phyloP scores from a whole-genome alignment of 768 basidiomycete genomes.

The Mrakia hoshinonis region DNA sequence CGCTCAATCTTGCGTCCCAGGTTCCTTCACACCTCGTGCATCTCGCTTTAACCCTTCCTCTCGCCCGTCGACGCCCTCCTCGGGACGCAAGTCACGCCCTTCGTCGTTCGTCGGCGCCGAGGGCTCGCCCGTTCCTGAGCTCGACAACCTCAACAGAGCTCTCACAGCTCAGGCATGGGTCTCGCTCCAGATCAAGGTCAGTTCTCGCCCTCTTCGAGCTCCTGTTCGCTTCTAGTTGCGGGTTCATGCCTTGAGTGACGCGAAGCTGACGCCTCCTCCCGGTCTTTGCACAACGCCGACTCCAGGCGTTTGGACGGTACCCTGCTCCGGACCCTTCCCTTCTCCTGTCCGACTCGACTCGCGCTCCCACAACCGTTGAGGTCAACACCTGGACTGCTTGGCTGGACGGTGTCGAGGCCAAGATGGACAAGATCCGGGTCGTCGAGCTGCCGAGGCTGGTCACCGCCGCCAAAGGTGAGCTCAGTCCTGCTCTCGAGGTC shows the following conservation, averaged over 20 bases:
- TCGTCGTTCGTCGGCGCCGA: neutral
- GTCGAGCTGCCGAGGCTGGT: slow-evolving; percentile 2
- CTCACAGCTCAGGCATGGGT: neutral
- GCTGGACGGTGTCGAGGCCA: neutral
- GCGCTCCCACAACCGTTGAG: neutral
- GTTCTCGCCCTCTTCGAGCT: neutral
- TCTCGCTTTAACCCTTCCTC: neutral
- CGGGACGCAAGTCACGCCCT: neutral
- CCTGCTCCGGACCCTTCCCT: neutral
- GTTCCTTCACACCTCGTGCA: slow-evolving; percentile 1
- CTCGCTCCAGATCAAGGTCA: neutral
- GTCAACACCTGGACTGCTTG: neutral
- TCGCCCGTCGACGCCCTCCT: neutral
- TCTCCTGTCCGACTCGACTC: neutral
- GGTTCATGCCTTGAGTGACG: neutral
- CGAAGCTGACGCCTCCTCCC: neutral
- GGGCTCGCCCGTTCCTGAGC: slow-evolving; percentile 4
- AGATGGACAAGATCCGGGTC: neutral
- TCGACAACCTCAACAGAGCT: neutral
- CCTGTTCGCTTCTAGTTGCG: no score
- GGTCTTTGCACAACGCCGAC: neutral
- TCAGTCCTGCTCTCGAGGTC: neutral
- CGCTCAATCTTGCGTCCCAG: neutral
- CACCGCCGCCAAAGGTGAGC: neutral
- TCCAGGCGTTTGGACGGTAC: neutral